Evolutionary conservation across 345 rosid genomes (phyloP).

Genomic region (Linum trigynum): DNA sequence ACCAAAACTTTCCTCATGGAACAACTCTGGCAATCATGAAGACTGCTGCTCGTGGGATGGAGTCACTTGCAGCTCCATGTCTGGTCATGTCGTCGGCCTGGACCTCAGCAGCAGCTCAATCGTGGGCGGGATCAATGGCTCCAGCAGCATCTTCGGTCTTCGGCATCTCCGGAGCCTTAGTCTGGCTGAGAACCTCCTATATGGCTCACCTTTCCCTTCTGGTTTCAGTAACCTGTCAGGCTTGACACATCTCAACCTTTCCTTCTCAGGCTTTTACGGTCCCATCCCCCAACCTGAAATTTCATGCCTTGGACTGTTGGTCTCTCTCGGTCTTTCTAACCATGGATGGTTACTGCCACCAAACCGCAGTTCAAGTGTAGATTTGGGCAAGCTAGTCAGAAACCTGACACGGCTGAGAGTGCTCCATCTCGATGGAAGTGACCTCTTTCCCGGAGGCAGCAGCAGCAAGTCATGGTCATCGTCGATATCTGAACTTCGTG

Average conservation of each 20-base stretch:
- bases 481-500: background rate
- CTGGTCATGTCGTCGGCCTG: conserved; percentile 1
- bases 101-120: conserved; percentile 12
- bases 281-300: background rate
- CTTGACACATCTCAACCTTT: conserved; percentile 6
- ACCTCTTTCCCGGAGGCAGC: background rate
- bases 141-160: conserved; percentile 7
- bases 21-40: background rate
- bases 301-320: background rate
- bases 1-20: background rate
- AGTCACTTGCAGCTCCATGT: background rate
- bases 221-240: background rate
- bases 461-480: background rate
- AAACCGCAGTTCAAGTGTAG: background rate
- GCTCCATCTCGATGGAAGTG: background rate
- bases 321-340: background rate
- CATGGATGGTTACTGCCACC: background rate
- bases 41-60: conserved; percentile 10
- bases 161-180: background rate
- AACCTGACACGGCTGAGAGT: conserved; percentile 3
- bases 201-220: background rate
- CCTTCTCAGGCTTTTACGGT: accelerated
- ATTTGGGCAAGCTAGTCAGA: background rate
- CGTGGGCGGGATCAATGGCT: background rate
- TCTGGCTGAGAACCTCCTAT: conserved; percentile 1